phyloP scores from a whole-genome alignment of 352 stramenopile genomes.

The Phytophthora pini region DNA sequence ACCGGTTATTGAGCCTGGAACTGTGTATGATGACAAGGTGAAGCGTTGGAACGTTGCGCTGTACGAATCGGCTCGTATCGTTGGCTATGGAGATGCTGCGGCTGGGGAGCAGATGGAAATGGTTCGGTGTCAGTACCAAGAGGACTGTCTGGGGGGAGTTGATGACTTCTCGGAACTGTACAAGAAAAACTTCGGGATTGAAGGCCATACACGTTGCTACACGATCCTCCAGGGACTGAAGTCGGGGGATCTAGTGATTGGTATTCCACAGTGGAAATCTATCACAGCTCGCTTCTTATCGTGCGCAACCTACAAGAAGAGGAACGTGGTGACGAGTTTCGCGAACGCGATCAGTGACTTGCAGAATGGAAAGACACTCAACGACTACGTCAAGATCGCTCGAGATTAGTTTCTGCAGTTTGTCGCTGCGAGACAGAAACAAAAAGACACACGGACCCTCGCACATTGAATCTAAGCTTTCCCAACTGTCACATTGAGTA shows the following conservation, averaged over 20 bases:
- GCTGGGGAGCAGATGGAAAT: slow-evolving; percentile 63
- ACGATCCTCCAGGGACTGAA: slow-evolving; percentile 45
- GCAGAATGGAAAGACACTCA: slow-evolving; percentile 1
- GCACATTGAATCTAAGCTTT: too few relatives aligned
- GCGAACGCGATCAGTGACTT: slow-evolving; percentile 5
- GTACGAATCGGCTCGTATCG: slow-evolving; percentile 52
- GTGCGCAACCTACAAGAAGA: slow-evolving; percentile 26
- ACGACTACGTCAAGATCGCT: not conserved
- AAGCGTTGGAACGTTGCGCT: slow-evolving; percentile 55
- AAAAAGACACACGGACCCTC: too few relatives aligned
- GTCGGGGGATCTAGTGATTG: slow-evolving; percentile 47
- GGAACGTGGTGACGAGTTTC: slow-evolving; percentile 4
- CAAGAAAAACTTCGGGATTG: slow-evolving; percentile 52
- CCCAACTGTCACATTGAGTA: too few relatives aligned
- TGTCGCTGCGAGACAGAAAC: not conserved
- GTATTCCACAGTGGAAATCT: slow-evolving; percentile 51
- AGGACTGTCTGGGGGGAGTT: slow-evolving; percentile 57
- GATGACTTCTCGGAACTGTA: slow-evolving; percentile 54
- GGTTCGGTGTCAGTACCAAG: slow-evolving; percentile 54
- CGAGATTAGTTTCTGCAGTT: not conserved
- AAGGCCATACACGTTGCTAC: slow-evolving; percentile 59
- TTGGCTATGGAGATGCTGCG: slow-evolving; percentile 46
- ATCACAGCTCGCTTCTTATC: slow-evolving; percentile 49
- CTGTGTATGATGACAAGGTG: slow-evolving; percentile 36
- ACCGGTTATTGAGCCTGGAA: slow-evolving; percentile 29